Base-by-base conservation (phyloP, 257 asterid genomes). In the Penstemon newberryi region DNA sequence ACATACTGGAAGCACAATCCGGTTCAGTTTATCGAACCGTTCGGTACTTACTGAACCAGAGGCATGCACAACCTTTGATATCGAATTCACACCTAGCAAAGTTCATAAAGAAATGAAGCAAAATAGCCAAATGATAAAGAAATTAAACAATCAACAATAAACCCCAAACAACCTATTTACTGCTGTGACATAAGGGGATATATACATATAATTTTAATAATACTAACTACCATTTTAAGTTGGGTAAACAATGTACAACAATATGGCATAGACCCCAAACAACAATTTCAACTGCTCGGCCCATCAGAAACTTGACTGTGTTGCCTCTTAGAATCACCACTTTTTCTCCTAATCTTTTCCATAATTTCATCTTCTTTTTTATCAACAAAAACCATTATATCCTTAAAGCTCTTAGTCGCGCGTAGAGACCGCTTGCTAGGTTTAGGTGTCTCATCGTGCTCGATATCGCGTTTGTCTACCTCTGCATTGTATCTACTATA, bases 321-420 rank as follows among this genome's bases (percentile, higher is more conserved):
- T 25, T 71, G 73, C 75, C 71, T 70, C 75, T 68, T 86, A 3
- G 78, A 78, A 19, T 85, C 83, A 4, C 67, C 80, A 18, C 72
- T 77, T 77, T 83, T 85, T 70, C 75, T 82, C 74, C 66, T 79
- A 6, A 87, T 70, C 58, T 69, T 78, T 15, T 89, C 96, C 85
- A 85, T 91, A 11, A 94, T 74, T 57, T 89, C 97, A 5, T 82
- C 49, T 73, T 94, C 97, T 66, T 79, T 91, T 72, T 63, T 86
- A 73, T 94, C 99, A 8, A 85, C 89, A 75, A 94, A 87, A 60
- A 59, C 85, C 0, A 93, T 72, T 37, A 88, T 65, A 63, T 78
- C 78, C 83, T 79, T 87, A 78, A 90, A 85, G 81, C 97, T 87
- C 7, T 47, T 63, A 3, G 84, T 15, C 4, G 83, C 12, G 3